These are phyloP conservation scores for Penicillium nordicum DNA, from an alignment of 2,329 filamentous ascomycete species.

Conservation along the genomic window DNA sequence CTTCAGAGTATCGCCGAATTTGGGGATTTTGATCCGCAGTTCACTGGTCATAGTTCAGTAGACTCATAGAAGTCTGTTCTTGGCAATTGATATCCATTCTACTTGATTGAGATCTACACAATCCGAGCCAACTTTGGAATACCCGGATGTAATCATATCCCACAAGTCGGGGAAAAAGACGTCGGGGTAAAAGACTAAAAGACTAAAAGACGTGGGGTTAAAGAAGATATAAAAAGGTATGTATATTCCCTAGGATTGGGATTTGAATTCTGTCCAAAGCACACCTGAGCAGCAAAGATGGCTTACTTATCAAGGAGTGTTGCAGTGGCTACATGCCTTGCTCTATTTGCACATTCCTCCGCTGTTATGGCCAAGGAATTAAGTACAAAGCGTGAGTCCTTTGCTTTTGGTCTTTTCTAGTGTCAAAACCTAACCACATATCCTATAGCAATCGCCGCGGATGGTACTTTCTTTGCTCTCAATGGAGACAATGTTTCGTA, in stretches of 20 bases:
- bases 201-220: neutral
- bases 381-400: conserved; percentile 1
- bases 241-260: neutral
- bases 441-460: conserved; percentile 49
- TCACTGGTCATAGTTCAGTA: neutral
- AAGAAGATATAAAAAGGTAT: conserved; percentile 2
- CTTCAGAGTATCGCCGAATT: neutral
- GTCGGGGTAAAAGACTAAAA: neutral
- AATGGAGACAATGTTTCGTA: conserved; percentile 58
- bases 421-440: neutral
- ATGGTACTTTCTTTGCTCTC: conserved; percentile 56
- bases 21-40: neutral
- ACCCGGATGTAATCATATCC: neutral
- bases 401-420: neutral
- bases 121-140: neutral
- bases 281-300: neutral
- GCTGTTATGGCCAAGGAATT: neutral
- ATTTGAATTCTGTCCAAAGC: neutral
- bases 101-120: neutral
- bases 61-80: neutral
- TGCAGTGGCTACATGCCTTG: neutral
- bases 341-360: neutral
- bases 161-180: neutral
- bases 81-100: neutral
- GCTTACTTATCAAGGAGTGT: neutral